Percentiles rank a stretch among this genome's conserved stretches.
These are phyloP conservation scores for Suillus cothurnatus DNA, from an alignment of 768 basidiomycete genomes.

Conservation along the genomic window DNA sequence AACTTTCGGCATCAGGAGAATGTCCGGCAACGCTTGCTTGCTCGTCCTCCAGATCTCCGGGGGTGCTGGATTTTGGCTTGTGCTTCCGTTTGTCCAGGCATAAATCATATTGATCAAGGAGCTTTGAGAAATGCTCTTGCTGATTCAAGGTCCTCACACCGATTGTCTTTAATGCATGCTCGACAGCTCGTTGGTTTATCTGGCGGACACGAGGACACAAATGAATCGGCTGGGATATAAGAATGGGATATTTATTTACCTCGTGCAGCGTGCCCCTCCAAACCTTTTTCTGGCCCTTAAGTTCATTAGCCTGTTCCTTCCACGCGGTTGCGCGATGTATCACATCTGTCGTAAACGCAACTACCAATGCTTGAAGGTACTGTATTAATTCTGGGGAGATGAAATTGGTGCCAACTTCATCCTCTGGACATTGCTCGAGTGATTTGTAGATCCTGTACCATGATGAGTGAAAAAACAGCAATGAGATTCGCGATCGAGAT, in stretches of 20 bases:
- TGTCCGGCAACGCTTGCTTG: constrained; percentile 3
- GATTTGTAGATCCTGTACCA: constrained; percentile 26
- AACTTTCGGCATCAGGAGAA: constrained; percentile 10
- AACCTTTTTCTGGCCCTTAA: constrained; percentile 61
- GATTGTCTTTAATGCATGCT: constrained; percentile 51
- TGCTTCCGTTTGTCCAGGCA: constrained; percentile 9
- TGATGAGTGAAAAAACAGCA: constrained; percentile 20
- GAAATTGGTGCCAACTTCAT: constrained; percentile 22
- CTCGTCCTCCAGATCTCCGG: constrained; percentile 21
- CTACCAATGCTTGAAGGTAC: constrained; percentile 45
- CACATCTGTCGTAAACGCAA: constrained; percentile 53
- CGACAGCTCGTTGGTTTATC: constrained; percentile 47
- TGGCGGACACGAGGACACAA: constrained; percentile 23
- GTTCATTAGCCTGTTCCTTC: constrained; percentile 57
- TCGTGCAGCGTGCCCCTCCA: constrained; percentile 44
- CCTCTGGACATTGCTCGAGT: constrained; percentile 27
- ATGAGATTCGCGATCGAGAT: constrained; percentile 28
- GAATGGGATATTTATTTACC: not conserved
- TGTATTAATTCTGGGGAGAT: constrained; percentile 43
- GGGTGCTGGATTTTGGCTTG: constrained; percentile 3
- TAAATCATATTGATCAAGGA: constrained; percentile 26
- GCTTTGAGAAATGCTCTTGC: constrained; percentile 42
- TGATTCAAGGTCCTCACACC: constrained; percentile 41
- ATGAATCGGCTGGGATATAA: not conserved
- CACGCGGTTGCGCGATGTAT: constrained; percentile 53